Evolutionary conservation across 805 yeast genomes (phyloP), one percentile per base, ranked within the genome.

Genomic region (Cyberlindnera misumaiensis): DNA sequence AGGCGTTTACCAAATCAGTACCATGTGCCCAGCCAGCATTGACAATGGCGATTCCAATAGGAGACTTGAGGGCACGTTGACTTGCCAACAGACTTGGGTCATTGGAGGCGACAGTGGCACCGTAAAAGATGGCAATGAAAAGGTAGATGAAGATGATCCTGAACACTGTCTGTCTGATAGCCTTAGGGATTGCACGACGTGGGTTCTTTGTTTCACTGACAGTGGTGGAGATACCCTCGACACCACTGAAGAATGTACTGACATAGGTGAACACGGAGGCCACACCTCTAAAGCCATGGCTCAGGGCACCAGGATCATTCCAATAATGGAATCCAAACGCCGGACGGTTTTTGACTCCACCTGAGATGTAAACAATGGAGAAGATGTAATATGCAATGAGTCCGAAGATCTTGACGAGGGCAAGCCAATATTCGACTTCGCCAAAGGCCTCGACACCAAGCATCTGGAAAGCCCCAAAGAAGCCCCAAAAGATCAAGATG

Each of bases 171-270:
- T 77, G 77, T 49, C 72, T 73, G 51, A 81, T 78, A 22, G 89
- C 87, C 37, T 73, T 69, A 38, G 89, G 88, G 41, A 82, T 80
- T 20, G 84, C 64, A 47, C 74, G 77, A 58, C 80, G 66, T 40
- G 89, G 88, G 54, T 78, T 78, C 26, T 71, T 68, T 31, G 82
- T 69, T 59, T 83, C 93, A 58, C 86, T 85, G 11, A 84, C 82
- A 6, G 85, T 70, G 27, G 81, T 69, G 54, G 87, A 87, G 27
- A 80, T 78, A 55, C 80, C 70, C 59, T 83, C 93, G 42, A 82
- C 77, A 55, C 89, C 89, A 61, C 80, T 86, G 58, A 72, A 82
- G 30, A 88, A 81, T 61, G 83, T 82, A 16, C 83, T 80, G 20
- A 88, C 83, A 41, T 74, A 74, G 42, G 82, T 73, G 51, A 82